Base-by-base conservation (phyloP, 208 protist genomes). In the Porcisia deanei region DNA sequence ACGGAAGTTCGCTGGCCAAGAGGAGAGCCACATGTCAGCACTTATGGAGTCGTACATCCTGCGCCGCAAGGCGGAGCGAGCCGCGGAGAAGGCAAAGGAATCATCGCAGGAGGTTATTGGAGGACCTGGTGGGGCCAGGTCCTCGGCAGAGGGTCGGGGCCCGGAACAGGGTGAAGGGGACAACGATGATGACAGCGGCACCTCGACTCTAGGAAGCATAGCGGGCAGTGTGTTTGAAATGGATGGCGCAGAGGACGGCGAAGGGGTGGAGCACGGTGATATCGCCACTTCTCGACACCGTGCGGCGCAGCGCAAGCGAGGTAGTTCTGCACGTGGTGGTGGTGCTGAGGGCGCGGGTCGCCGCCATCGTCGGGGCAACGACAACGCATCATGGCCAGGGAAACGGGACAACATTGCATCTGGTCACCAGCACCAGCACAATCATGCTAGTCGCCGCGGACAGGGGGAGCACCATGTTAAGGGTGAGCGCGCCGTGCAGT, bases 41-140 rank as follows among this genome's bases (percentile, higher is more conserved):
- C 74, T 97, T 30, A 97, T 97, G 93, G 85, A 96, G 78, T 94
- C 91, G 14, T 97, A 93, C 76, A 90, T 94, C 10, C 30, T 86
- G 2, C 89, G 91, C 45, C 86, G 93, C 53, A 94, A 94, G 74
- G 88, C 81, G 22, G 91, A 97, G 80, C 88, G 93, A 2, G 84
- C 85, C 1, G 87, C 82, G 22, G 88, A 92, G 68, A 81, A 80
- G 47, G 81, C 77, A 39, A 84, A 73, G 49, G 53, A 82, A 61
- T 71, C 81, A 22, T 30, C 82, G 59, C 75, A 88, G 39, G 77
- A 68, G 55, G 77, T 1, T 43, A 37, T 20, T 34, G 60, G 16
- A 37, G 55, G 43, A 9, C 37, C 79, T 16, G 71, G 66, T 52
- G 76, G 78, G 16, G 74, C 70, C 12, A 39, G 30, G 8, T 64